phyloP scores from a whole-genome alignment of 805 yeast species.

The Kuraishia hungarica region DNA sequence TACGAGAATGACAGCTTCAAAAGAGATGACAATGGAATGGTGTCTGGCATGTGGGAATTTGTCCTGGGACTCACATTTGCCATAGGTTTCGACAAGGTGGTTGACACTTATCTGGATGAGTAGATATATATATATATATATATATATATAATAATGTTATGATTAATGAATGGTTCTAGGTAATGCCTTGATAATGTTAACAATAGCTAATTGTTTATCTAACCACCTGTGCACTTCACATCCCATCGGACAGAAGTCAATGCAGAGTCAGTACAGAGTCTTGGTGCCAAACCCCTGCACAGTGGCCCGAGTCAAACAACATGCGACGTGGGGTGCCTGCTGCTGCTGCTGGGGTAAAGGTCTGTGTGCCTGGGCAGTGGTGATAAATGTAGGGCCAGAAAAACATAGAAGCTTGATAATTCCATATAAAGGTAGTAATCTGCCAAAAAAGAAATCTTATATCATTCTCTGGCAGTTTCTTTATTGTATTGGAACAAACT shows the following conservation, averaged over 20 bases:
- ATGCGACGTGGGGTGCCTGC: background rate
- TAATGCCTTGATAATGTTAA: too few relatives aligned
- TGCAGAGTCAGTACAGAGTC: background rate
- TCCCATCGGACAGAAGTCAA: background rate
- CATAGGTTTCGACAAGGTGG: constrained; percentile 30
- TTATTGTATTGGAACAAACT: too few relatives aligned
- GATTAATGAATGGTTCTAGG: background rate
- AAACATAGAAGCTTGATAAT: too few relatives aligned
- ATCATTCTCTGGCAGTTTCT: too few relatives aligned
- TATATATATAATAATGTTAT: background rate
- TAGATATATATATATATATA: too few relatives aligned
- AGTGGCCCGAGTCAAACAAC: background rate
- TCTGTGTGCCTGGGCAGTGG: too few relatives aligned
- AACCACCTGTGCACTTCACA: too few relatives aligned
- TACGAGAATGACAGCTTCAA: constrained; percentile 31
- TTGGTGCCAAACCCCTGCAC: background rate
- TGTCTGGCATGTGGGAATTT: constrained; percentile 44
- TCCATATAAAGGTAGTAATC: too few relatives aligned
- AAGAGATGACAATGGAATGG: constrained; percentile 15
- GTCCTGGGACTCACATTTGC: constrained; percentile 47
- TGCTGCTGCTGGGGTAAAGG: background rate
- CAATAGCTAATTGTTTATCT: too few relatives aligned
- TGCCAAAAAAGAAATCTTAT: too few relatives aligned
- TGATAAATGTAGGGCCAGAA: too few relatives aligned
- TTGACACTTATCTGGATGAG: constrained; percentile 15